These are phyloP conservation scores for Boletus reticulatus DNA, from an alignment of 768 basidiomycete species.

Conservation along the genomic window DNA sequence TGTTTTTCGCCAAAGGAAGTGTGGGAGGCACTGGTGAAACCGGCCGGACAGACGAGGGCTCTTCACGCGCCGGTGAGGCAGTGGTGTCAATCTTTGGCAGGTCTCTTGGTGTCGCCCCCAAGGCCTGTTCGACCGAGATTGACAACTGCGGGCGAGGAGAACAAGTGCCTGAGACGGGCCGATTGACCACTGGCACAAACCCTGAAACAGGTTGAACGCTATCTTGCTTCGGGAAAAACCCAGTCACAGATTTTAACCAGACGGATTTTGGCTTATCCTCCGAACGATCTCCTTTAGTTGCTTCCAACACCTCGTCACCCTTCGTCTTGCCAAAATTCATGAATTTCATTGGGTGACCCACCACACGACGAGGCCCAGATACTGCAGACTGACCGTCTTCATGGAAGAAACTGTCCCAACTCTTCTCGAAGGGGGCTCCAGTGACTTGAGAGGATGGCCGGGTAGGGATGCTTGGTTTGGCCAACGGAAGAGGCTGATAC, in stretches of 20 bases:
- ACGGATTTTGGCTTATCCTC: slow-evolving; percentile 23
- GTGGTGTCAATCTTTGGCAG: slow-evolving; percentile 31
- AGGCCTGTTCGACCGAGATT: slow-evolving; percentile 43
- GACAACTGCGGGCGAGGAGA: slow-evolving; percentile 36
- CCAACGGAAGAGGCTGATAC: slow-evolving; percentile 36
- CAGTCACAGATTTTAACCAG: slow-evolving; percentile 40
- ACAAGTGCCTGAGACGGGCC: slow-evolving; percentile 9
- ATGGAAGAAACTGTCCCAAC: slow-evolving; percentile 46
- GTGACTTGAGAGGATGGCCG: slow-evolving; percentile 23
- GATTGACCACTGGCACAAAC: slow-evolving; percentile 21
- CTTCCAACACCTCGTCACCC: slow-evolving; percentile 21
- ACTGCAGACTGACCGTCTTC: slow-evolving; percentile 22
- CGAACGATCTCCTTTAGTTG: slow-evolving; percentile 16
- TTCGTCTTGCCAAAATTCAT: slow-evolving; percentile 46
- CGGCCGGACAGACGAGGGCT: slow-evolving; percentile 32
- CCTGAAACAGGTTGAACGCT: slow-evolving; percentile 8
- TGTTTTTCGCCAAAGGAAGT: too few relatives aligned
- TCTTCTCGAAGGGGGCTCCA: slow-evolving; percentile 37
- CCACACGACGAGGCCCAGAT: slow-evolving; percentile 23
- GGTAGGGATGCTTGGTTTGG: slow-evolving; percentile 31
- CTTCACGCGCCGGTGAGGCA: slow-evolving; percentile 23
- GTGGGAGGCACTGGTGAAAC: too few relatives aligned
- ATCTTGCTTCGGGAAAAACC: slow-evolving; percentile 28
- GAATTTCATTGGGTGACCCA: slow-evolving; percentile 39
- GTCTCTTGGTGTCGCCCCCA: slow-evolving; percentile 22